These are phyloP conservation scores for Fusarium sp. DNA, from an alignment of 2,329 filamentous ascomycete species.

Conservation along the genomic window DNA sequence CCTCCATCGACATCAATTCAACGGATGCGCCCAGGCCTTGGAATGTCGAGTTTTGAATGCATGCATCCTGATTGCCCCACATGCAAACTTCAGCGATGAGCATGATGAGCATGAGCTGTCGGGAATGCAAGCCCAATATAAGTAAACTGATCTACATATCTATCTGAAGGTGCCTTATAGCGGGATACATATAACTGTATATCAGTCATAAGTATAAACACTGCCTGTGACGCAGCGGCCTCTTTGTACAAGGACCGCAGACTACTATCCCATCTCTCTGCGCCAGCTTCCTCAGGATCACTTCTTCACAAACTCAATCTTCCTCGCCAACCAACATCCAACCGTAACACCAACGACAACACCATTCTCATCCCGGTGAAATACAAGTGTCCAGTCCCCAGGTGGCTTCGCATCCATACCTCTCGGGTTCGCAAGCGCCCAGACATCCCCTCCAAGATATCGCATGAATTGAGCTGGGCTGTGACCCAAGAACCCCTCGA, in stretches of 20 bases:
- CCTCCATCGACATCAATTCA: not conserved
- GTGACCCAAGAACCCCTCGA: constrained; percentile 28
- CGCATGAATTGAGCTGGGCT: constrained; percentile 32
- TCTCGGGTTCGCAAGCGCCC: constrained; percentile 26
- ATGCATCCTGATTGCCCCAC: not conserved
- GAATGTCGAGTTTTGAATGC: not conserved
- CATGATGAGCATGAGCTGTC: not conserved
- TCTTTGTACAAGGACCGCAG: not conserved
- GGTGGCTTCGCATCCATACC: constrained; percentile 38
- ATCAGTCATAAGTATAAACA: not conserved
- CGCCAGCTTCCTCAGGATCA: not conserved
- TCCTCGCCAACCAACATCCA: constrained; percentile 29
- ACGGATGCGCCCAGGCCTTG: not conserved
- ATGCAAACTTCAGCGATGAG: no score
- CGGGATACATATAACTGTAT: not conserved
- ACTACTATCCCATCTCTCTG: not conserved
- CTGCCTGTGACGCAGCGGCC: not conserved
- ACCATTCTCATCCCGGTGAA: not conserved
- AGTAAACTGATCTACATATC: no score
- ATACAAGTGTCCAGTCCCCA: constrained; percentile 34
- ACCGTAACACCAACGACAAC: constrained; percentile 8
- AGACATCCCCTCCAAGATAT: constrained; percentile 23
- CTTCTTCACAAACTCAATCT: constrained; percentile 25
- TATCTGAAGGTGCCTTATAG: no score
- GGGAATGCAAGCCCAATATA: no score